Evolutionary conservation across 192 early-diverging fungal genomes (phyloP), one percentile per base, ranked within the genome.

Genomic region (Coemansia interrupta): DNA sequence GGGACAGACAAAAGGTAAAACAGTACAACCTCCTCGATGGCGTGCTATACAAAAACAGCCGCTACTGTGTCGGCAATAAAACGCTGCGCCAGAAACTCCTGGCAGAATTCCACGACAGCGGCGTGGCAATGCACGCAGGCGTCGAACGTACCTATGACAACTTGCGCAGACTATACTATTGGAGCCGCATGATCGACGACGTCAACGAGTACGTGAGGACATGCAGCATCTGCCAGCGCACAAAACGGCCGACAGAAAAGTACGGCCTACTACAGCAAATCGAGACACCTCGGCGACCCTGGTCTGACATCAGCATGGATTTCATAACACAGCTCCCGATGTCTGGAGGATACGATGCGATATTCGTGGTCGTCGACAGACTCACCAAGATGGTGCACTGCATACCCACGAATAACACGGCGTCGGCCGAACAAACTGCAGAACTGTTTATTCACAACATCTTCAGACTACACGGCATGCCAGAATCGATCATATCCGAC

Each of bases 291-390:
- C 19, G 47, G 24, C 3, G 29, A 28, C 29, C 48, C 1, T 72
- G 62, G 63, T 26, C 54, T 3, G 55, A 61, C 14, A 23, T 72
- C 0, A 44, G 22, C 7, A 64, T 72, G 69, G 69, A 65, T 24
- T 62, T 58, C 40, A 62, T 72, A 11, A 48, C 40, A 0, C 47
- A 29, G 6, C 43, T 64, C 10, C 70, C 70, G 0, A 32, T 22
- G 9, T 49, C 63, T 1, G n/a, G 14, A 0, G 46, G 55, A 4
- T 56, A 38, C 20, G 55, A 54, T 17, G 43, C 63, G 0, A 65
- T 72, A 0, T 14, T 64, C 0, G 52, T 64, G 0, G 70, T 61
- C 0, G 58, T 72, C 0, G 54, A 65, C 15, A 1, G 60, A 0
- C 32, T 72, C 2, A 49, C 62, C 3, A 52, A 52, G 29, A 52